phyloP scores from a whole-genome alignment of 108 stramenopile genomes.

The Pseudonitzschia delicatissima region DNA sequence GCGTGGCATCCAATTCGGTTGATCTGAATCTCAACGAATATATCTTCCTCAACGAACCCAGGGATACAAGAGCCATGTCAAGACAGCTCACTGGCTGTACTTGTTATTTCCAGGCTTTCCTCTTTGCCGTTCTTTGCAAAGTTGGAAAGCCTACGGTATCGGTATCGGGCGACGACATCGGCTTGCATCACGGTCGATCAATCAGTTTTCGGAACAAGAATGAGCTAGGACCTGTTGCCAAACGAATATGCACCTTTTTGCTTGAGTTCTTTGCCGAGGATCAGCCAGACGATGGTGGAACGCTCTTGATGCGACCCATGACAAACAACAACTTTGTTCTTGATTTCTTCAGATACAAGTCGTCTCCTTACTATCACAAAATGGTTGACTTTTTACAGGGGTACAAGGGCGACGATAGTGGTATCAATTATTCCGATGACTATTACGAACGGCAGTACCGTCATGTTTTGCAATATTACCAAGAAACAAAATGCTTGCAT shows the following conservation, averaged over 20 bases:
- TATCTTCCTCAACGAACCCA: slow-evolving; percentile 23
- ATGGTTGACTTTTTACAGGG: slow-evolving; percentile 15
- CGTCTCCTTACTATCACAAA: slow-evolving; percentile 19
- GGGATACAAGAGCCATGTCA: slow-evolving; percentile 24
- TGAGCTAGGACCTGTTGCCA: slow-evolving; percentile 11
- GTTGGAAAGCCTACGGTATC: slow-evolving; percentile 11
- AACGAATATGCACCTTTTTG: slow-evolving; percentile 10
- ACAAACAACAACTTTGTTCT: slow-evolving; percentile 32
- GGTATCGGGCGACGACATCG: slow-evolving; percentile 11
- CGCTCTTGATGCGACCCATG: slow-evolving; percentile 23
- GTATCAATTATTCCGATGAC: not conserved
- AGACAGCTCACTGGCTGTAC: slow-evolving; percentile 28
- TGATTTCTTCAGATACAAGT: slow-evolving; percentile 24
- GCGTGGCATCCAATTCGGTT: not conserved
- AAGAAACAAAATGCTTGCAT: slow-evolving; percentile 65
- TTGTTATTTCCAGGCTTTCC: slow-evolving; percentile 33
- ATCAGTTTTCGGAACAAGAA: slow-evolving; percentile 10
- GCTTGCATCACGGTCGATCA: slow-evolving; percentile 6
- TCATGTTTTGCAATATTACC: slow-evolving; percentile 20
- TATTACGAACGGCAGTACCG: slow-evolving; percentile 30
- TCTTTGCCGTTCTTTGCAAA: slow-evolving; percentile 30
- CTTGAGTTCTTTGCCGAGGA: slow-evolving; percentile 30
- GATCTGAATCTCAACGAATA: slow-evolving; percentile 11
- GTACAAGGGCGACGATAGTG: not conserved
- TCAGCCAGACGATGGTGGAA: slow-evolving; percentile 11